Conservation (phyloP, 129 eudicot genomes). For the Sambucus nigra region DNA sequence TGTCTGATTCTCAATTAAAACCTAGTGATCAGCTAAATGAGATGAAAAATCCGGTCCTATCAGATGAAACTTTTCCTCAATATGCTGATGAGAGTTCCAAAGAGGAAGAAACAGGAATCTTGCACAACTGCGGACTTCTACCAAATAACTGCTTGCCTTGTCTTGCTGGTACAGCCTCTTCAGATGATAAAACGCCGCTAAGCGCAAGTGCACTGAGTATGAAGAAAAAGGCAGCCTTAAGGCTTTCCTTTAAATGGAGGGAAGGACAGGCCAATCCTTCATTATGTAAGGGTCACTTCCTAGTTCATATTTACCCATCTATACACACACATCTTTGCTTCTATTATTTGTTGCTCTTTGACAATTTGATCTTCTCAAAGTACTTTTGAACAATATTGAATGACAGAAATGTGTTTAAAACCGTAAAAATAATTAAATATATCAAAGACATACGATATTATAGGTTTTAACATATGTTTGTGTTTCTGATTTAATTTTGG, state of each 20-base stretch:
- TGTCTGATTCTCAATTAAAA: conserved; percentile 9
- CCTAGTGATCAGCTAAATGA: conserved; percentile 26
- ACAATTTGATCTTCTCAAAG: too few relatives aligned
- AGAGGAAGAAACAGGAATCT: conserved; percentile 18
- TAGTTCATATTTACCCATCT: neutral
- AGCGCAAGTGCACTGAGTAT: conserved; percentile 56
- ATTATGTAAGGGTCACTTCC: conserved; percentile 37
- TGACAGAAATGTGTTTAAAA: too few relatives aligned
- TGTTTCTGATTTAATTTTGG: too few relatives aligned
- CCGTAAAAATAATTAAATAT: too few relatives aligned
- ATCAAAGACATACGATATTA: too few relatives aligned
- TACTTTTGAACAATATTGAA: too few relatives aligned
- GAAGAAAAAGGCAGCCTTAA: conserved; percentile 39
- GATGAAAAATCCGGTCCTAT: conserved; percentile 12
- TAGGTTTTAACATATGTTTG: too few relatives aligned
- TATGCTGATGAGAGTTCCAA: conserved; percentile 23
- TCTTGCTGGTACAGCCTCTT: conserved; percentile 49
- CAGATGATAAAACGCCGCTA: conserved; percentile 40
- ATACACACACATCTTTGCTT: neutral
- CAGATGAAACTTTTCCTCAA: conserved; percentile 20
- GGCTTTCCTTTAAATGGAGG: conserved; percentile 67
- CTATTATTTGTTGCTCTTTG: neutral
- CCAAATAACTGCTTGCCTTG: conserved; percentile 69
- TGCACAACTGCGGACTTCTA: conserved; percentile 37
- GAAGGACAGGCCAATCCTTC: conserved; percentile 54